Percentiles rank a stretch among this genome's conserved stretches.
Evolutionary conservation across 495 filamentous ascomycete genomes (phyloP).

Genomic region (Penicillium alfredii): DNA sequence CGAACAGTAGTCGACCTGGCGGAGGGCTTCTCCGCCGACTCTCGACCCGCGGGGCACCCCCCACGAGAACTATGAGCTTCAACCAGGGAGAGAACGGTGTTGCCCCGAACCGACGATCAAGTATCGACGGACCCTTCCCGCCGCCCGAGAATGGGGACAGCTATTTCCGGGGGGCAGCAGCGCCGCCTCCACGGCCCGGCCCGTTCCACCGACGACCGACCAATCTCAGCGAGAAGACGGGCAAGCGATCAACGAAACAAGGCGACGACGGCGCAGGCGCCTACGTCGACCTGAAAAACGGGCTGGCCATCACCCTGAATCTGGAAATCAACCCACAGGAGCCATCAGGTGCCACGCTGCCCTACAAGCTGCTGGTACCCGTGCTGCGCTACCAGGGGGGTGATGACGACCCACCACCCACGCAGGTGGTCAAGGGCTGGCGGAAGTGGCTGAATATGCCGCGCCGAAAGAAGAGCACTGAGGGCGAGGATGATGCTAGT

Average conservation of each 20-base stretch:
- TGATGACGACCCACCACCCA: conserved; percentile 37
- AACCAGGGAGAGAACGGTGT: conserved; percentile 19
- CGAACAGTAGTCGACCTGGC: conserved; percentile 35
- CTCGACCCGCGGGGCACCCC: conserved; percentile 38
- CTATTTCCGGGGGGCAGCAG: conserved; percentile 30
- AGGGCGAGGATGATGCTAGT: conserved; percentile 16
- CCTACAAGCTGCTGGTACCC: conserved; percentile 83
- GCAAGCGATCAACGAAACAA: conserved; percentile 32
- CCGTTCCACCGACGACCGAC: conserved; percentile 70
- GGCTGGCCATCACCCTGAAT: conserved; percentile 78
- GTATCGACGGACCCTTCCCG: conserved; percentile 34
- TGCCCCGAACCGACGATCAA: conserved; percentile 26
- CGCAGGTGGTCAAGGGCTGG: conserved; percentile 39
- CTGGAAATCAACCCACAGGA: conserved; percentile 80
- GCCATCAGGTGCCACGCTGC: conserved; percentile 79
- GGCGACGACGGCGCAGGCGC: conserved; percentile 38
- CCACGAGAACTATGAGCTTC: conserved; percentile 38
- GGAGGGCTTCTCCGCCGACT: conserved; percentile 55
- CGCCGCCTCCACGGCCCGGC: conserved; percentile 33
- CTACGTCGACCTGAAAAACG: conserved; percentile 63
- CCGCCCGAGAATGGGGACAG: conserved; percentile 30
- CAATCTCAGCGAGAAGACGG: conserved; percentile 55
- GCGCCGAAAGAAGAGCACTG: conserved; percentile 20
- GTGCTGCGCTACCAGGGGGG: conserved; percentile 52
- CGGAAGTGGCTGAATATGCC: conserved; percentile 34